Evolutionary conservation across 768 basidiomycete species (phyloP), one percentile per base, ranked within the genome.

Genomic region (Collybia sp.): DNA sequence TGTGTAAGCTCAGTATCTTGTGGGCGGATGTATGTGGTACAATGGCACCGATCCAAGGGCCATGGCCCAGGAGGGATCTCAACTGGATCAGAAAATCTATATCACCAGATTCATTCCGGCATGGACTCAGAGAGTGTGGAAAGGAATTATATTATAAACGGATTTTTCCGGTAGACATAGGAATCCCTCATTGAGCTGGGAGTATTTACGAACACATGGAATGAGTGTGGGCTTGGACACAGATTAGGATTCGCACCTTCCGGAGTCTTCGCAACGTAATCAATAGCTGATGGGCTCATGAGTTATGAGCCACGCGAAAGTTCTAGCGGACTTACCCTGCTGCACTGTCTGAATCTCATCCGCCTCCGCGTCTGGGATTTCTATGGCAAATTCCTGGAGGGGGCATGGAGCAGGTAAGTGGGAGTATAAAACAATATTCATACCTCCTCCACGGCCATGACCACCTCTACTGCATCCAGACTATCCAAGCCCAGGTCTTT

Each of bases 371-470:
- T 99, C 96, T 12, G 96, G 95, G 59, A 99, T 99, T 68, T 98
- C 96, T 62, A 99, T 94, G 20, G 80, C 76, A 64, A 99, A 99
- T 60, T 98, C 96, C 92, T 98, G 56, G 31, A 13, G 45, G 30
- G 37, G 6, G 44, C 45, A 45, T 49, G 34, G 45, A 15, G 36
- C 45, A 39, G 16, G n/a, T 43, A 12, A 49, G 16, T 15, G 10
- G 41, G 25, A 46, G 30, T 20, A 46, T 35, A 46, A 42, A 36
- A 15, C 32, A 52, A 43, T 16, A 44, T 20, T 37, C 60, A 17
- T 55, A 82, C 86, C 80, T 93, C 96, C 71, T 99, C 96, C 55
- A 99, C 86, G 34, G 95, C 93, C 93, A 99, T 96, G 57, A 98
- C 90, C 19, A 97, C 93, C 66, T 99, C 96, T 15, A 99, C 94